Conservation (phyloP, 495 filamentous ascomycete genomes). For the Parathielavia hyrcaniae region DNA sequence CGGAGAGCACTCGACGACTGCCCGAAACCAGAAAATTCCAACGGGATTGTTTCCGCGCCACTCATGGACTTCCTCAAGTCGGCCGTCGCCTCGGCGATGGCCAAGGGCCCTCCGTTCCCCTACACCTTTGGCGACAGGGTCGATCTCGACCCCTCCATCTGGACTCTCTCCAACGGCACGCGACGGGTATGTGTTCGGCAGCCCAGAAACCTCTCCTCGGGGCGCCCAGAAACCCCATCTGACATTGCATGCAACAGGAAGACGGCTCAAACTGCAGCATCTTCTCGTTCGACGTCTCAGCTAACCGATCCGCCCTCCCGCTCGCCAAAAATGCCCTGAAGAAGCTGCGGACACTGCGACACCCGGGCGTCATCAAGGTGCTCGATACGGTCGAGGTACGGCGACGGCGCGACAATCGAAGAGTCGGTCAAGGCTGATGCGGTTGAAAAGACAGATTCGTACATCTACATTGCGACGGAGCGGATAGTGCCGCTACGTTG, state of each 20-base stretch:
- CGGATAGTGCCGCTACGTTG: slow-evolving; percentile 76
- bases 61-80: slow-evolving; percentile 96
- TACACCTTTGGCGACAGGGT: slow-evolving; percentile 88
- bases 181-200: slow-evolving; percentile 58
- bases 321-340: slow-evolving; percentile 88
- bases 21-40: background rate
- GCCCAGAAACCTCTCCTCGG: background rate
- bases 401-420: background rate
- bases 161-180: slow-evolving; percentile 86
- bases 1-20: background rate
- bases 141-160: slow-evolving; percentile 82
- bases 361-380: slow-evolving; percentile 89
- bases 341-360: slow-evolving; percentile 83
- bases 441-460: slow-evolving; percentile 66
- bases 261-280: slow-evolving; percentile 91
- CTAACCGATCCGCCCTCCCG: slow-evolving; percentile 71
- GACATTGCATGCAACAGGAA: slow-evolving; percentile 52
- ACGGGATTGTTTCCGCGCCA: background rate
- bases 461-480: slow-evolving; percentile 94
- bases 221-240: slow-evolving; percentile 2
- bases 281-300: slow-evolving; percentile 82
- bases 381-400: slow-evolving; percentile 87
- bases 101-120: slow-evolving; percentile 86
- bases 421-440: slow-evolving; percentile 3
- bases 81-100: slow-evolving; percentile 91